Base-by-base conservation (phyloP, 805 yeast species). In the Hanseniaspora thailandica region DNA sequence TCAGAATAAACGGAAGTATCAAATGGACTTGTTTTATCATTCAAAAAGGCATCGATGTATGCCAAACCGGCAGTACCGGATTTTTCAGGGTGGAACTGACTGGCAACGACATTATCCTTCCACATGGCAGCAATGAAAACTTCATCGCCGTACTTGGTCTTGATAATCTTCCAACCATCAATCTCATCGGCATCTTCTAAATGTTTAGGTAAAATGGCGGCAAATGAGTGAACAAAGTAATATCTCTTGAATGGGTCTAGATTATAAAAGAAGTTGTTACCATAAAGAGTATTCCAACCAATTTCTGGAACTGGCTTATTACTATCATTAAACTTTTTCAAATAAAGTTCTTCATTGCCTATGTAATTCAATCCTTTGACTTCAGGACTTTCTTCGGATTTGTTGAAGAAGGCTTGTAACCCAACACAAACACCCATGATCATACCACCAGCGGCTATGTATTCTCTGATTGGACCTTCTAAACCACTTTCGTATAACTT, bases 61-160 rank as follows among this genome's bases (percentile, higher is more conserved):
- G 77, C 76, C 44, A 93, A 71, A 47, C 99, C 99, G 4, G 96
- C 95, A 22, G 72, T 64, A 12, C 98, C 98, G 3, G 96, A 86
- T 67, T 93, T 93, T 65, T 93, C 99, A n/a, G 99, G 99, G 68
- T 93, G 99, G 68, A 93, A 93, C 67, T 93, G 99, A 0, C 97
- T 93, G 41, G 97, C 96, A 68, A 93, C 86, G 10, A 90, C 71
- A 57, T 87, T 89, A 55, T 75, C 86, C 62, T 76, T 82, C 30
- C 81, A 65, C 47, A 89, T 66, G 0, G 97, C 93, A 15, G 97
- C 94, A 56, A 93, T 71, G 61, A 89, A 93, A 48, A 69, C 73
- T 67, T 93, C 89, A 26, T 78, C 66, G 7, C 94, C 95, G 66
- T 93, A 93, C 52, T 68, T 71, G 1, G 93, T 77, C 44, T 76